phyloP scores from a whole-genome alignment of 1,284 basidiomycete species.

The Trichosporon coremiiforme region DNA sequence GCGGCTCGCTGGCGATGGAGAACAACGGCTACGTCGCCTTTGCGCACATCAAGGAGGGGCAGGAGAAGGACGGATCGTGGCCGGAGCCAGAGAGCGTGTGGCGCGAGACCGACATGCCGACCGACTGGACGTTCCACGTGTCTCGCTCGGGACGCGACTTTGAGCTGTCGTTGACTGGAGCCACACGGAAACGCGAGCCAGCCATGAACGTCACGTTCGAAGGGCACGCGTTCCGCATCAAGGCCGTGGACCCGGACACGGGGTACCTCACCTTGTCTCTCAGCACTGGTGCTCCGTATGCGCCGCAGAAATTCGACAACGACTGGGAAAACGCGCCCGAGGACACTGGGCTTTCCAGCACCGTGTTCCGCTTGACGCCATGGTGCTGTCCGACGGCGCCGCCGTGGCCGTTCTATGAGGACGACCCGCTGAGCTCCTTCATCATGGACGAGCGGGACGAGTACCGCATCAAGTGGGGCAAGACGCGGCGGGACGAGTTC shows the following conservation, averaged over 20 bases:
- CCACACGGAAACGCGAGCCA: neutral
- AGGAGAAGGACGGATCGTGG: slow-evolving; percentile 18
- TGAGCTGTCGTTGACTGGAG: neutral
- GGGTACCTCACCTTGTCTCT: neutral
- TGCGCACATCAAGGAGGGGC: slow-evolving; percentile 23
- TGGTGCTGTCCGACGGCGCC: slow-evolving; percentile 38
- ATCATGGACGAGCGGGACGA: slow-evolving; percentile 33
- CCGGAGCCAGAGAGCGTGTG: slow-evolving; percentile 25
- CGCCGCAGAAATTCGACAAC: slow-evolving; percentile 4
- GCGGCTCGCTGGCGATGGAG: slow-evolving; percentile 30
- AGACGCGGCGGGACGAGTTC: slow-evolving; percentile 31
- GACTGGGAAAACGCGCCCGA: slow-evolving; percentile 10
- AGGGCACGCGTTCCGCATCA: neutral
- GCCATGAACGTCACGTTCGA: neutral
- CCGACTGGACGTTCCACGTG: slow-evolving; percentile 33
- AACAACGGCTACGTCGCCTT: slow-evolving; percentile 27
- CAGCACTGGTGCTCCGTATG: neutral
- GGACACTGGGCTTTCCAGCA: slow-evolving; percentile 6
- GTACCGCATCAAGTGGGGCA: slow-evolving; percentile 30
- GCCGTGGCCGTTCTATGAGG: slow-evolving; percentile 44
- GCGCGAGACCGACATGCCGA: slow-evolving; percentile 35
- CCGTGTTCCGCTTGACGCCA: slow-evolving; percentile 35
- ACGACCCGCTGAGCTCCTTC: slow-evolving; percentile 40
- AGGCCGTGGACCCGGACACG: neutral
- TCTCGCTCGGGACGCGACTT: slow-evolving; percentile 20